phyloP scores from a whole-genome alignment of 2,329 filamentous ascomycete species.

The Pseudocercospora pini-densiflorae region DNA sequence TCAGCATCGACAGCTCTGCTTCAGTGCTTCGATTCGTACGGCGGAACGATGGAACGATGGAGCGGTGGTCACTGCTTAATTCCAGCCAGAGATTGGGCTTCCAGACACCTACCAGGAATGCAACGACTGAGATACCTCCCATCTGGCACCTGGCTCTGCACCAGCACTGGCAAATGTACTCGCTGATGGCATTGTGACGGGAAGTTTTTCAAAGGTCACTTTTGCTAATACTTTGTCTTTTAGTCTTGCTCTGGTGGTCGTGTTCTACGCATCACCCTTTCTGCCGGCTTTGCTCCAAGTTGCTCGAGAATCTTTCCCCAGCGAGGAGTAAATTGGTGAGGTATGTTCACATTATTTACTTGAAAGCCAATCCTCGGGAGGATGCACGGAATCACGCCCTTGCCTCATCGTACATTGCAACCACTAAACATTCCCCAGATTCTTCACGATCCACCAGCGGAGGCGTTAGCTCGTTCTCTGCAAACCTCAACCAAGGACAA shows the following conservation, averaged over 20 bases:
- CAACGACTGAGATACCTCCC: not conserved
- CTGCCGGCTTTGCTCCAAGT: not conserved
- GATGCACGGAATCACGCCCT: constrained; percentile 33
- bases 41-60: not conserved
- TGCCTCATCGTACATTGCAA: constrained; percentile 38
- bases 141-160: not conserved
- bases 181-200: not conserved
- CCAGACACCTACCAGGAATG: constrained; percentile 7
- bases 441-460: constrained; percentile 48
- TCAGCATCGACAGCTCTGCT: not conserved
- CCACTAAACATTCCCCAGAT: constrained; percentile 50
- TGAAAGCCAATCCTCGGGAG: constrained; percentile 18
- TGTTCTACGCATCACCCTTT: not conserved
- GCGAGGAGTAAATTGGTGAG: constrained; percentile 17
- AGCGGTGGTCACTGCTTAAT: constrained; percentile 13
- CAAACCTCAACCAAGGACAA: constrained; percentile 42
- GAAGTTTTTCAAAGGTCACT: not conserved
- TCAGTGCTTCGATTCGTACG: not conserved
- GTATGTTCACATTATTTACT: constrained; percentile 27
- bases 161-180: not conserved
- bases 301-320: not conserved
- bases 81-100: constrained; percentile 14
- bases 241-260: not conserved
- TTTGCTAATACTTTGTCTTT: not conserved
- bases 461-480: constrained; percentile 62